Conservation (phyloP, 306 rosid species). For the Vigna nakashimae region DNA sequence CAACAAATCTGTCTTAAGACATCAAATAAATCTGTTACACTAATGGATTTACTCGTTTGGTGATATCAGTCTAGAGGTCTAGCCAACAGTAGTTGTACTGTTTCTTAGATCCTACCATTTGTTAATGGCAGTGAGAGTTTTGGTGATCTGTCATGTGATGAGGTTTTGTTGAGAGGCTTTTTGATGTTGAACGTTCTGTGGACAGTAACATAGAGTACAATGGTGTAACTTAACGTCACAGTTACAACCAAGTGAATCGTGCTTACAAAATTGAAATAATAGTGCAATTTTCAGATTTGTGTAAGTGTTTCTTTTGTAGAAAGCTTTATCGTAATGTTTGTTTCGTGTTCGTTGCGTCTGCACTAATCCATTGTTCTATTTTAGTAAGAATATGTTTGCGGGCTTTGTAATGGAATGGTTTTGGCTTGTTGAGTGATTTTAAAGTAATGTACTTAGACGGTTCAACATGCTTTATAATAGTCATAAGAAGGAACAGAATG, state of each 20-base stretch:
- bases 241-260: neutral
- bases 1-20: too few relatives aligned
- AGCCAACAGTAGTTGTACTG: neutral
- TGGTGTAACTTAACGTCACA: neutral
- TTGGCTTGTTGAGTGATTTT: neutral
- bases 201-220: neutral
- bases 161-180: neutral
- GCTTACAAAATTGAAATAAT: neutral
- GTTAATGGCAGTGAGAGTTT: neutral
- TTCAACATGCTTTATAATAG: too few relatives aligned
- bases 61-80: too few relatives aligned
- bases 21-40: too few relatives aligned
- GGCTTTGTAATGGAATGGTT: neutral
- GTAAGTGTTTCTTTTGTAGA: neutral
- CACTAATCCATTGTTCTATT: neutral
- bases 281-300: neutral
- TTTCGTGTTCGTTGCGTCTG: neutral
- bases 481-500: too few relatives aligned
- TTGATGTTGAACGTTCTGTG: neutral
- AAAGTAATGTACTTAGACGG: neutral
- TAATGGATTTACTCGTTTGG: too few relatives aligned
- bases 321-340: neutral
- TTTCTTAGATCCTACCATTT: neutral
- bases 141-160: neutral
- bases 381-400: neutral